Conservation (phyloP, 805 yeast species). For the Teunomyces funiuensis region DNA sequence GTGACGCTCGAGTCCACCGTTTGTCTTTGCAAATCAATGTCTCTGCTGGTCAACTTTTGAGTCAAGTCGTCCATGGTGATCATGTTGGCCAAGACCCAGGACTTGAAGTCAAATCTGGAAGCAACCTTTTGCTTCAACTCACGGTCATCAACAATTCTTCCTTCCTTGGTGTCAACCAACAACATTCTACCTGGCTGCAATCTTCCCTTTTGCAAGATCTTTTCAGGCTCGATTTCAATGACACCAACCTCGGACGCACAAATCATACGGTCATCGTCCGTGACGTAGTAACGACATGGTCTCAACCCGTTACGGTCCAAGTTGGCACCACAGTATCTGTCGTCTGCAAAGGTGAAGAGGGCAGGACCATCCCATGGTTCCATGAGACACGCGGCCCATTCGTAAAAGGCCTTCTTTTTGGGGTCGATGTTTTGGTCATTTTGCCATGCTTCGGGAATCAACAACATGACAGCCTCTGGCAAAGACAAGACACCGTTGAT, state of each 20-base stretch:
- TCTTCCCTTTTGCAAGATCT: constrained; percentile 86
- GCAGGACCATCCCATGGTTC: constrained; percentile 99
- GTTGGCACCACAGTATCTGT: constrained; percentile 97
- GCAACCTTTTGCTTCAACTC: constrained; percentile 82
- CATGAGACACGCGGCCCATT: constrained; percentile 99
- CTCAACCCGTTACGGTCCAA: constrained; percentile 96
- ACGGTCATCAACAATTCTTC: constrained; percentile 89
- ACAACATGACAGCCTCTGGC: constrained; percentile 95
- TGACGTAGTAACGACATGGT: constrained; percentile 96
- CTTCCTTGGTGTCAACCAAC: constrained; percentile 89
- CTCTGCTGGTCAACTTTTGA: constrained; percentile 51
- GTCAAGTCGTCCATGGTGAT: constrained; percentile 78
- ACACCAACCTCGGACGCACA: constrained; percentile 99
- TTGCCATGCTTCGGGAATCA: constrained; percentile 99
- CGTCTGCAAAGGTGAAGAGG: constrained; percentile 92
- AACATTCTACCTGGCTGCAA: constrained; percentile 95
- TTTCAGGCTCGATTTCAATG: constrained; percentile 80
- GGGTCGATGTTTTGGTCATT: constrained; percentile 85
- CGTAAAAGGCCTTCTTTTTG: constrained; percentile 90
- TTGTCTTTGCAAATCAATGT: constrained; percentile 20
- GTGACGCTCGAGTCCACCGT: constrained; percentile 27
- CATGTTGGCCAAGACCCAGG: constrained; percentile 87
- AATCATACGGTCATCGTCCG: constrained; percentile 91
- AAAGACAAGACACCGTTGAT: constrained; percentile 88
- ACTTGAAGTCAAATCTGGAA: constrained; percentile 82